These are phyloP conservation scores for Pseudonitzschia delicatissima DNA, from an alignment of 108 stramenopile genomes.

Conservation along the genomic window DNA sequence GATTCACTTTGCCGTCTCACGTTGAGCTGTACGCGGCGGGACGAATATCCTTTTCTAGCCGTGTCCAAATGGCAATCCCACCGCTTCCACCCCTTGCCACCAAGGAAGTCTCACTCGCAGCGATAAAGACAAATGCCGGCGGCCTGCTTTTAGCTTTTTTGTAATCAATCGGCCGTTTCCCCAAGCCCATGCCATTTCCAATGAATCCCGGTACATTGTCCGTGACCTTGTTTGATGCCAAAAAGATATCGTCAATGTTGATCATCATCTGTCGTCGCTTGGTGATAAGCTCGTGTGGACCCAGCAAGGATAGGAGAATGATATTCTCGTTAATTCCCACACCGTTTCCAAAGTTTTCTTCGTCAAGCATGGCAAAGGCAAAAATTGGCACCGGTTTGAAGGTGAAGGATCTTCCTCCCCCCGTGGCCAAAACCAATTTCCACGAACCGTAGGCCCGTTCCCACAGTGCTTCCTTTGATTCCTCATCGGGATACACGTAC, in stretches of 20 bases:
- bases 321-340: slow-evolving; percentile 43
- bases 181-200: slow-evolving; percentile 43
- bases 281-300: slow-evolving; percentile 48
- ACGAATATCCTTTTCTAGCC: slow-evolving; percentile 56
- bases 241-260: slow-evolving; percentile 50
- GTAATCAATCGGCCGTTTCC: slow-evolving; percentile 46
- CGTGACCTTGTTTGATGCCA: slow-evolving; percentile 41
- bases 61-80: slow-evolving; percentile 68
- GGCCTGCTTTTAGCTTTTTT: slow-evolving; percentile 20
- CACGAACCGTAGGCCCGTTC: slow-evolving; percentile 54
- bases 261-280: slow-evolving; percentile 55
- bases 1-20: no score
- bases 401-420: slow-evolving; percentile 39
- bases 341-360: slow-evolving; percentile 59
- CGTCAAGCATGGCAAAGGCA: slow-evolving; percentile 66
- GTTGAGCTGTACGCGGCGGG: slow-evolving; percentile 51
- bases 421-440: slow-evolving; percentile 59
- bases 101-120: slow-evolving; percentile 56
- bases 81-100: slow-evolving; percentile 62
- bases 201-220: slow-evolving; percentile 45
- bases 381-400: slow-evolving; percentile 66
- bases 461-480: slow-evolving; percentile 48
- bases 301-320: slow-evolving; percentile 51
- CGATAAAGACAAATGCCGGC: slow-evolving; percentile 63
- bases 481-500: slow-evolving; percentile 43